Percentiles rank a stretch among this genome's conserved stretches.
Conservation (phyloP, 805 yeast genomes). For the Saccharomycopsis sp. region DNA sequence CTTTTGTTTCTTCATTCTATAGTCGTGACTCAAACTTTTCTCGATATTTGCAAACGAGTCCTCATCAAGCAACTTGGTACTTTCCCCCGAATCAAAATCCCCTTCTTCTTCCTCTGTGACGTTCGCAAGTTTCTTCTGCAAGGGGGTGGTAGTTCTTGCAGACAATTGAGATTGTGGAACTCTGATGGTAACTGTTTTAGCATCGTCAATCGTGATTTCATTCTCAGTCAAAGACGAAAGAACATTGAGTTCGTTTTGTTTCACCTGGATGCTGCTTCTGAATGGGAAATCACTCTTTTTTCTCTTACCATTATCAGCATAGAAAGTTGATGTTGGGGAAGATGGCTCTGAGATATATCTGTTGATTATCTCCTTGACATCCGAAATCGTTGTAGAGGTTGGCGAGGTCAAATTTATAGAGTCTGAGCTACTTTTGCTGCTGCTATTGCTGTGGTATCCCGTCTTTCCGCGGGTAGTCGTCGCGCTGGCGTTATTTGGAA, state of each 20-base stretch:
- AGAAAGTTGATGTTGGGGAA: constrained; percentile 6
- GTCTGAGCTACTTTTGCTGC: background rate
- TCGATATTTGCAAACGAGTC: constrained; percentile 12
- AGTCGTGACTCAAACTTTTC: constrained; percentile 8
- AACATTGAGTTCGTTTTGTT: background rate
- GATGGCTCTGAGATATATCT: constrained; percentile 17
- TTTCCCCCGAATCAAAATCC: background rate
- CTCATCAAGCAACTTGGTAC: constrained; percentile 13
- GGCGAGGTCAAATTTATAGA: constrained; percentile 4
- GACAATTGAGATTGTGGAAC: background rate
- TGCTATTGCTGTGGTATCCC: background rate
- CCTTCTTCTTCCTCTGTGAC: constrained; percentile 11
- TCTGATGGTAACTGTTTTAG: constrained; percentile 5
- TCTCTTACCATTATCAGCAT: background rate
- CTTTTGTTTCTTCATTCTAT: constrained; percentile 10
- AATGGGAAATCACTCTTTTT: background rate
- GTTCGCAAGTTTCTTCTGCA: background rate
- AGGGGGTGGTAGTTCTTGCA: too few species aligned
- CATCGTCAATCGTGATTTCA: background rate
- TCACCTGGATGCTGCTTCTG: background rate
- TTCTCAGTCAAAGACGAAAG: background rate
- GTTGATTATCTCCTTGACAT: constrained; percentile 10
- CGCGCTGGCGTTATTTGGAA: background rate
- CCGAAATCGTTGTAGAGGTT: constrained; percentile 4
- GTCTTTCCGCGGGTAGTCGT: background rate